Evolutionary conservation across 2,329 filamentous ascomycete genomes (phyloP).

Genomic region (Purpureocillium lavendulum): DNA sequence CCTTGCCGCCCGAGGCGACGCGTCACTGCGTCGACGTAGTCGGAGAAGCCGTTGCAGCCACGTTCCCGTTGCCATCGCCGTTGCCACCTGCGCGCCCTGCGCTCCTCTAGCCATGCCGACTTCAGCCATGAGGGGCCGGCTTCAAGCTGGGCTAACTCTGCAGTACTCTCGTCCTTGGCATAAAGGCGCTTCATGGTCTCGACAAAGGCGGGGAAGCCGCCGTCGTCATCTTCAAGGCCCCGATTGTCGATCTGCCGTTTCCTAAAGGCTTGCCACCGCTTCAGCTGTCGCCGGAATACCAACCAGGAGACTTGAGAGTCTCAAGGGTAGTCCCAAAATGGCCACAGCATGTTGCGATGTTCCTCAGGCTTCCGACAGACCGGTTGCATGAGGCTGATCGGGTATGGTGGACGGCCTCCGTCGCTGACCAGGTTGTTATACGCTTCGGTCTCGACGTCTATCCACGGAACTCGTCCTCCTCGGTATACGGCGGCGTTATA

Average conservation of each 20-base stretch:
- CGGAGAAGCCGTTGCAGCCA: too few relatives aligned
- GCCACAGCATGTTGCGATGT: constrained; percentile 17
- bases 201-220: constrained; percentile 7
- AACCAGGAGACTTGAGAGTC: constrained; percentile 1
- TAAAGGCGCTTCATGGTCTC: constrained; percentile 6
- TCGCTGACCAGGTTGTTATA: constrained; percentile 20
- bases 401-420: constrained; percentile 21
- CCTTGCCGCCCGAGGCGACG: too few relatives aligned
- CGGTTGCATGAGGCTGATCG: constrained; percentile 16
- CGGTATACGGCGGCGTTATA: background rate
- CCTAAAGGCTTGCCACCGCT: constrained; percentile 20
- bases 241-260: constrained; percentile 20
- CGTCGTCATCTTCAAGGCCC: constrained; percentile 10
- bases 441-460: constrained; percentile 9
- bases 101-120: too few relatives aligned
- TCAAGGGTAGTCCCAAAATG: constrained; percentile 7
- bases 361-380: constrained; percentile 13
- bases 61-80: too few relatives aligned
- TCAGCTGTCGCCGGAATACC: constrained; percentile 17
- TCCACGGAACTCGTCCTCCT: background rate
- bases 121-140: too few relatives aligned
- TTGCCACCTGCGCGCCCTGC: too few relatives aligned
- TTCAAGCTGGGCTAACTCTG: too few relatives aligned
- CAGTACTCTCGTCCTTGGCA: too few relatives aligned
- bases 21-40: too few relatives aligned